Percentiles rank a stretch among this genome's conserved stretches.
Evolutionary conservation across 1,284 basidiomycete genomes (phyloP).

Genomic region (Tilletia indica): DNA sequence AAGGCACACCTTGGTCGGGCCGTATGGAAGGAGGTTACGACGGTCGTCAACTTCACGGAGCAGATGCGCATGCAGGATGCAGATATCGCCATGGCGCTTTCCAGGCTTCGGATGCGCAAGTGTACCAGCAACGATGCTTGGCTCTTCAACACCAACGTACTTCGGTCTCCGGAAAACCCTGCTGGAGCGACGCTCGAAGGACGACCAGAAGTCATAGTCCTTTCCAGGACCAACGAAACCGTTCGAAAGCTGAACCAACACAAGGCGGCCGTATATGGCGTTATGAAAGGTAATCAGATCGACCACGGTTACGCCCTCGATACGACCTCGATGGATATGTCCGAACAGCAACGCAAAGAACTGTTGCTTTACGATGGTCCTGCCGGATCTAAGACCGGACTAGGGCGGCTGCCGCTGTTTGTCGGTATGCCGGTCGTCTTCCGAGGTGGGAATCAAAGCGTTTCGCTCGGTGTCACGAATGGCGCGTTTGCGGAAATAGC

Average conservation of each 20-base stretch:
- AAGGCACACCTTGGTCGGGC: not conserved
- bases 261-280: not conserved
- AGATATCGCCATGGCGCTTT: not conserved
- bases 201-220: not conserved
- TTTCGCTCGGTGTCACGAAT: not conserved
- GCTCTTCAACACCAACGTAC: too few relatives aligned
- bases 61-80: constrained; percentile 6
- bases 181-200: not conserved
- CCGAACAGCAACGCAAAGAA: not conserved
- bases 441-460: not conserved
- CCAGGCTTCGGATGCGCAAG: not conserved
- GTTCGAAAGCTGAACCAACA: not conserved
- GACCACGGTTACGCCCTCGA: not conserved
- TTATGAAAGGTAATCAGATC: too few relatives aligned
- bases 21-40: not conserved
- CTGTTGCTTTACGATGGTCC: not conserved
- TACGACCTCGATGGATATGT: not conserved
- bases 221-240: not conserved
- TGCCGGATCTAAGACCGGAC: not conserved
- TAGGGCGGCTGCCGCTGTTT: not conserved
- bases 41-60: not conserved
- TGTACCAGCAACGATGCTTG: too few relatives aligned
- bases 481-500: not conserved
- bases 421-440: not conserved
- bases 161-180: not conserved